Conservation (phyloP, 202 grass and related monocot genomes). For the Bolboschoenoplectus hybrid region DNA sequence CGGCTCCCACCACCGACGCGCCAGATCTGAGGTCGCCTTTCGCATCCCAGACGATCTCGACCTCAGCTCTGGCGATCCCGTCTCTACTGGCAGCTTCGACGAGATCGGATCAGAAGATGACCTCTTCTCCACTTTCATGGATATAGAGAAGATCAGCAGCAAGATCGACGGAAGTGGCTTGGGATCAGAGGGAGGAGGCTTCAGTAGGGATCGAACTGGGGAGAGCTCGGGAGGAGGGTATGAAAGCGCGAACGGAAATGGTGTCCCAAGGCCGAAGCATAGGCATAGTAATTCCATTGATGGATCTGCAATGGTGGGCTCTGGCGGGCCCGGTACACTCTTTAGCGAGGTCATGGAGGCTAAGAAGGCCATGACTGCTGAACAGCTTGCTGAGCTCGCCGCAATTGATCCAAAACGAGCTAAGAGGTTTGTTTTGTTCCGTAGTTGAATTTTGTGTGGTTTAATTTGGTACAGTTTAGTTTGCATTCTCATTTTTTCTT, state of each 20-base stretch:
- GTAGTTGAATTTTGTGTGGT: not conserved
- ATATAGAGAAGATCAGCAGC: constrained; percentile 89
- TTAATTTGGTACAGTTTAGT: not conserved
- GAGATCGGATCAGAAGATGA: constrained; percentile 98
- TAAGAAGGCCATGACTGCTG: constrained; percentile 94
- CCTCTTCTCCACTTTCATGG: constrained; percentile 98
- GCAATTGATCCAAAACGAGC: constrained; percentile 95
- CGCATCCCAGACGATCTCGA: constrained; percentile 78
- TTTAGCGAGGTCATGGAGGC: constrained; percentile 81
- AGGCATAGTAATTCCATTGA: constrained; percentile 92
- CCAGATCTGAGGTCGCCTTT: constrained; percentile 96
- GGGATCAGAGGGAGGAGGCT: constrained; percentile 42
- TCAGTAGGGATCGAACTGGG: constrained; percentile 59
- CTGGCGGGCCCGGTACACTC: constrained; percentile 43
- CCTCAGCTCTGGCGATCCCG: constrained; percentile 47
- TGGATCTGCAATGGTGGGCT: constrained; percentile 71
- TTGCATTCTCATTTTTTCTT: not conserved
- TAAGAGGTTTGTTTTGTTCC: constrained; percentile 61
- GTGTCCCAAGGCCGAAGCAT: constrained; percentile 64
- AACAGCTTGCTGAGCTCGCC: constrained; percentile 84
- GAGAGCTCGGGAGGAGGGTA: constrained; percentile 61
- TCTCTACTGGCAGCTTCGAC: constrained; percentile 60
- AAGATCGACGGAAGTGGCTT: constrained; percentile 55
- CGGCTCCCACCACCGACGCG: constrained; percentile 77
- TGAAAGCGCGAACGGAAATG: constrained; percentile 35